These are phyloP conservation scores for Didymosphaeria variabile DNA, from an alignment of 2,329 filamentous ascomycete genomes.

Conservation along the genomic window DNA sequence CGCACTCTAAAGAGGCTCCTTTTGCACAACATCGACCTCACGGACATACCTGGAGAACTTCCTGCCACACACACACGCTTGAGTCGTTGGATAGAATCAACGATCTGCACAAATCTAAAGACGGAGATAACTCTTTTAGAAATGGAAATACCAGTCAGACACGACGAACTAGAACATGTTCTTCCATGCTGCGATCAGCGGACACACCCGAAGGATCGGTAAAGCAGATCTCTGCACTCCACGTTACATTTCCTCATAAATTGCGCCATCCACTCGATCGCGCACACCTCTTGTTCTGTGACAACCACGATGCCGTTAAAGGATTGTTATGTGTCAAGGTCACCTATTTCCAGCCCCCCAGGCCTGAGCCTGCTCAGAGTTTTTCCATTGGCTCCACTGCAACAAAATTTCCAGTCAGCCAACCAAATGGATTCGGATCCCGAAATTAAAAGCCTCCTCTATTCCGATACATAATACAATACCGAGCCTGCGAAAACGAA, in stretches of 20 bases:
- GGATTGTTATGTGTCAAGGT: conserved; percentile 19
- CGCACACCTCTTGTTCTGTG: conserved; percentile 11
- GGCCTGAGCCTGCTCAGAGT: conserved; percentile 12
- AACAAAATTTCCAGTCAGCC: conserved; percentile 17
- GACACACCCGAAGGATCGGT: conserved; percentile 1
- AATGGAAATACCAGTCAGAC: neutral
- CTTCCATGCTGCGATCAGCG: conserved; percentile 10
- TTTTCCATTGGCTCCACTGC: conserved; percentile 20
- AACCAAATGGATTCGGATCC: neutral
- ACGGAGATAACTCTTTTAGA: neutral
- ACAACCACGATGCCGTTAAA: conserved; percentile 21
- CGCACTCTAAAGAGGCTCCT: neutral
- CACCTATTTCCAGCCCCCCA: neutral
- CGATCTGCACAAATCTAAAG: neutral
- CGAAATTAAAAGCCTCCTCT: neutral
- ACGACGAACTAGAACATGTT: neutral
- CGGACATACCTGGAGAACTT: too few relatives aligned
- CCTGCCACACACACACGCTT: too few relatives aligned
- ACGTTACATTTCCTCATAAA: conserved; percentile 5
- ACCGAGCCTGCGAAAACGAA: neutral
- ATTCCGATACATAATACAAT: conserved; percentile 15
- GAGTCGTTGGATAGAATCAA: neutral
- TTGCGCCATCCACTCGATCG: conserved; percentile 10
- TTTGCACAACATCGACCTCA: too few relatives aligned
- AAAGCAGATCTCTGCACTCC: neutral